Percentiles rank a stretch among this genome's conserved stretches.
phyloP scores from a whole-genome alignment of 2,329 filamentous ascomycete species.

The Pseudogymnoascus sp. region DNA sequence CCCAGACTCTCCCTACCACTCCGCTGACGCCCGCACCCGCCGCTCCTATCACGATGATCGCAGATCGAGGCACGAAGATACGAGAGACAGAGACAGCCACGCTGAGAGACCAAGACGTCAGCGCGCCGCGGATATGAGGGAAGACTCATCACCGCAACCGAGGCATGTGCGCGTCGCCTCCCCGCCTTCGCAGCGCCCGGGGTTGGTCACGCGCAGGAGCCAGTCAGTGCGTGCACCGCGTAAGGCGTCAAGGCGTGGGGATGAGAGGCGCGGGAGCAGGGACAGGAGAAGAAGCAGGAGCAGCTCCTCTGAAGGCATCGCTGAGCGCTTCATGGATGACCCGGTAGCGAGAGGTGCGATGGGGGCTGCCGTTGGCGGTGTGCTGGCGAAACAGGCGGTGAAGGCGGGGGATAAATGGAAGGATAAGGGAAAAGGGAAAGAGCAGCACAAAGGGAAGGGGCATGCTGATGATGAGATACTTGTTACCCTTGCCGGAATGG shows the following conservation, averaged over 20 bases:
- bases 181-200: background rate
- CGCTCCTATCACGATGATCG: background rate
- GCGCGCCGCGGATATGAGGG: background rate
- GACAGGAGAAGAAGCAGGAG: background rate
- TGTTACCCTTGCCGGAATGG: background rate
- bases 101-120: background rate
- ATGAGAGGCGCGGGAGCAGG: background rate
- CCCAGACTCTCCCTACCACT: background rate
- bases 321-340: background rate
- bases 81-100: background rate
- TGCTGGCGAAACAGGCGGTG: background rate
- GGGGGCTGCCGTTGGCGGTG: background rate
- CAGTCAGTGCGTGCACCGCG: background rate
- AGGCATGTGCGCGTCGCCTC: background rate
- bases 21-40: background rate
- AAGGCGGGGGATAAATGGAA: background rate
- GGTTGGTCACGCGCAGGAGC: background rate
- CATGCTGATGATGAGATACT: background rate
- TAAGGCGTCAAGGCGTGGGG: background rate
- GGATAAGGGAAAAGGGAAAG: background rate
- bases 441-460: background rate
- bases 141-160: background rate
- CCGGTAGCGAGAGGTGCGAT: background rate
- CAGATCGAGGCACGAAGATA: background rate
- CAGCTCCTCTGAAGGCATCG: background rate